Percentiles rank a stretch among this genome's conserved stretches.
Conservation (phyloP, 441 rosid genomes). For the Euphorbia celastroides region DNA sequence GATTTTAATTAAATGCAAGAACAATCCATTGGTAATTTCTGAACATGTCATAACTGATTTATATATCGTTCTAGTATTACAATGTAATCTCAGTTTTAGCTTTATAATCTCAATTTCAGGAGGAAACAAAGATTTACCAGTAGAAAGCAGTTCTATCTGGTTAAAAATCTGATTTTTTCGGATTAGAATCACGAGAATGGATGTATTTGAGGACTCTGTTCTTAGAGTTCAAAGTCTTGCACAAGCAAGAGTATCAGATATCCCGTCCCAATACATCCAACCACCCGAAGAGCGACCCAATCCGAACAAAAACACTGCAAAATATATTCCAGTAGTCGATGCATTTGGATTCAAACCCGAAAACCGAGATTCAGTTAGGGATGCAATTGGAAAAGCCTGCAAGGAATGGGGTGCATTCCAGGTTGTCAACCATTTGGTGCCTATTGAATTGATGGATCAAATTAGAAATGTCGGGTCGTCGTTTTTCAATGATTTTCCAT, state of each 20-base stretch:
- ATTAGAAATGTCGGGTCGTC: conserved; percentile 37
- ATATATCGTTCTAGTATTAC: too few relatives aligned
- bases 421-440: conserved; percentile 70
- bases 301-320: conserved; percentile 1
- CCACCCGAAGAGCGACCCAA: conserved; percentile 49
- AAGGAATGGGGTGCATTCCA: conserved; percentile 87
- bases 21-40: too few relatives aligned
- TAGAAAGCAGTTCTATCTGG: neutral
- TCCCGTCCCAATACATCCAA: conserved; percentile 71
- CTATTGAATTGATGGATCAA: conserved; percentile 40
- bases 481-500: conserved; percentile 55
- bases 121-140: neutral
- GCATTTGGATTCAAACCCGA: conserved; percentile 24
- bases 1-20: too few relatives aligned
- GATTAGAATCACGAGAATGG: neutral
- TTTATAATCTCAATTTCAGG: neutral
- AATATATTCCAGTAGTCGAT: conserved; percentile 46
- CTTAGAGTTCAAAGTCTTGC: conserved; percentile 55
- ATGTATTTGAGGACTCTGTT: conserved; percentile 9
- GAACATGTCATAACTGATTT: too few relatives aligned
- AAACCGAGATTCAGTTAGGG: conserved; percentile 19
- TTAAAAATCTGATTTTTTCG: neutral
- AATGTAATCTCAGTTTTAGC: too few relatives aligned
- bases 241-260: conserved; percentile 37
- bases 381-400: conserved; percentile 51